These are phyloP conservation scores for Zoysia matrella DNA, from an alignment of 202 grass and related monocot species.

Conservation along the genomic window DNA sequence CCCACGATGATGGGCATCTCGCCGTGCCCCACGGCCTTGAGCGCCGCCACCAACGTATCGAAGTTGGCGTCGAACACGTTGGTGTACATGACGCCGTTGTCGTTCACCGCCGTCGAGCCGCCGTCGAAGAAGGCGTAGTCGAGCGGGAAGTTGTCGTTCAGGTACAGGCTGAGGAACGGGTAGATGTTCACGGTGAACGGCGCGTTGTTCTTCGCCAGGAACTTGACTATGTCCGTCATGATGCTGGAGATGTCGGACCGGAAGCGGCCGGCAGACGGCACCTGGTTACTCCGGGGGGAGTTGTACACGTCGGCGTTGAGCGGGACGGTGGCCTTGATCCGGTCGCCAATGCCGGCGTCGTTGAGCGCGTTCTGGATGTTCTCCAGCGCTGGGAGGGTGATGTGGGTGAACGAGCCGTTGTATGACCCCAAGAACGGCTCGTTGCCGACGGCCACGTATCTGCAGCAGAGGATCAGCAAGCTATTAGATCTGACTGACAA, in stretches of 20 bases:
- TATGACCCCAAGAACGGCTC: conserved; percentile 63
- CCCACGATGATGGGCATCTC: too few relatives aligned
- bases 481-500: background rate
- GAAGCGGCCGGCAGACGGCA: conserved; percentile 61
- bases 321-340: conserved; percentile 52
- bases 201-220: conserved; percentile 36
- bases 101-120: too few relatives aligned
- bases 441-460: conserved; percentile 73
- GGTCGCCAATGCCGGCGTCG: conserved; percentile 47
- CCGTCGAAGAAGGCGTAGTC: too few relatives aligned
- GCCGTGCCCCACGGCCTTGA: background rate
- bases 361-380: conserved; percentile 73
- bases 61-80: conserved; percentile 95
- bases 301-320: conserved; percentile 43
- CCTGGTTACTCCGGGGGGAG: conserved; percentile 12
- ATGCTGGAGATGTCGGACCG: conserved; percentile 27
- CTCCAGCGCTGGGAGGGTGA: conserved; percentile 57
- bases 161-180: too few relatives aligned
- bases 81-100: conserved; percentile 43
- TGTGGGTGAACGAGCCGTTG: conserved; percentile 47
- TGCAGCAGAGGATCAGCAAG: conserved; percentile 27
- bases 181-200: too few relatives aligned
- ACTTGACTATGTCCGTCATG: conserved; percentile 55
- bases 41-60: conserved; percentile 59
- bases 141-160: too few relatives aligned